Evolutionary conservation across 2,329 filamentous ascomycete species (phyloP).

Genomic region (Intubia oerlemansii): DNA sequence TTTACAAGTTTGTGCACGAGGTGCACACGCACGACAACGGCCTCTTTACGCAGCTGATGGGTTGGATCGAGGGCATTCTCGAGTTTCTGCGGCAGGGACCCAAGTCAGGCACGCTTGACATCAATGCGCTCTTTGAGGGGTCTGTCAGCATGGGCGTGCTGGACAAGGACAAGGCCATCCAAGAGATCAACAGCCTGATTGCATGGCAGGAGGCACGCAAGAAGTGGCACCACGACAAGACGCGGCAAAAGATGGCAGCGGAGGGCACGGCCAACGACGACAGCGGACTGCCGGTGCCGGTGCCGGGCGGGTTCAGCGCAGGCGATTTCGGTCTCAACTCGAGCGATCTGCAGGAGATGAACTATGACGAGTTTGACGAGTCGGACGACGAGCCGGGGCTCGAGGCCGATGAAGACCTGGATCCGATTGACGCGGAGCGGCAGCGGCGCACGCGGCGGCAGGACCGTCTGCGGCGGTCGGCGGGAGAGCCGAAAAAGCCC

Average conservation of each 20-base stretch:
- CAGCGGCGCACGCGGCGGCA: slow-evolving; percentile 55
- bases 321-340: slow-evolving; percentile 80
- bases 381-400: slow-evolving; percentile 43
- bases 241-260: slow-evolving; percentile 93
- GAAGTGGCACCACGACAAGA: slow-evolving; percentile 97
- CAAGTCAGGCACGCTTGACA: slow-evolving; percentile 66
- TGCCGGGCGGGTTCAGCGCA: slow-evolving; percentile 44
- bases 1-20: slow-evolving; percentile 98
- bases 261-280: slow-evolving; percentile 35
- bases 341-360: slow-evolving; percentile 70
- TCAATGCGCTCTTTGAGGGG: slow-evolving; percentile 81
- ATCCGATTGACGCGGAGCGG: slow-evolving; percentile 75
- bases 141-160: slow-evolving; percentile 46
- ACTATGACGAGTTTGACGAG: slow-evolving; percentile 47
- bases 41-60: slow-evolving; percentile 88
- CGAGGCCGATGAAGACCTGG: slow-evolving; percentile 57
- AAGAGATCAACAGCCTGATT: slow-evolving; percentile 71
- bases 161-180: slow-evolving; percentile 49
- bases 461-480: slow-evolving; percentile 57
- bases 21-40: slow-evolving; percentile 95
- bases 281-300: slow-evolving; percentile 14
- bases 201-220: slow-evolving; percentile 89
- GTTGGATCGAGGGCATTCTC: slow-evolving; percentile 88
- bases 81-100: slow-evolving; percentile 82
- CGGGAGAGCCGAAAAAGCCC: slow-evolving; percentile 71